Base-by-base conservation (phyloP, 2,329 filamentous ascomycete species). In the Remersonia thermophila region DNA sequence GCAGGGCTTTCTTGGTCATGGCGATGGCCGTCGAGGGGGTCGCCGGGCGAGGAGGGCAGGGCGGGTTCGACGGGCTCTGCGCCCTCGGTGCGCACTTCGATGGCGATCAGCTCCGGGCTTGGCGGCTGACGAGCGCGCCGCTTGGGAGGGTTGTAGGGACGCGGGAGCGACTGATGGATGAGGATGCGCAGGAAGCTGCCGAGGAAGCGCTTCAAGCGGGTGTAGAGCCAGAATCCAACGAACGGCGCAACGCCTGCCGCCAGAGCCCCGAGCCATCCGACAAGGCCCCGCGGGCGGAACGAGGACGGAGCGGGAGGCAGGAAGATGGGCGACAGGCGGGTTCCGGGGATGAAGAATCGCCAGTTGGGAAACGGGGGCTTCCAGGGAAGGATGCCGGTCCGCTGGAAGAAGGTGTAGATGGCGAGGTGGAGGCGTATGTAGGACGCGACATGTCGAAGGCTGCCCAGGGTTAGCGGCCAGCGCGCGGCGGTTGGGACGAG, bases 291-390 rank as follows among this genome's bases (percentile, higher is more conserved):
- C 3, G 51, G 37, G 8, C 53, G 59, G 13, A 68, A 49, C 3
- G 60, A 57, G 3, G 54, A 42, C 0, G 61, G 59, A 0, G 60
- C 53, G 2, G 65, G 61, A 2, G 68, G 69, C 0, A 65, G 52
- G 1, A 57, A 51, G 18, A 73, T 65, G 1, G 68, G 69, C 0
- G 71, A 75, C 10, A 61, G 53, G 7, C 55, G 47, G 10, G 67
- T 65, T 32, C 73, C 75, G 0, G 72, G 71, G 13, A 76, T 48
- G 44, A 74, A 74, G 50, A 66, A 77, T 4, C 51, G 57, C 27
- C 56, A 55, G 7, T 49, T 52, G 0, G 72, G 71, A 3, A 74
- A 51, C 52, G 52, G 55, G 7, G 54, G 55, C 10, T 45, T 56
- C 10, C 55, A 50, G 0, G 67, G 54, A 30, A 67, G 54, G 11